A percentile compares a stretch with the other conserved stretches of the same genome.
phyloP scores from a whole-genome alignment of 2,329 filamentous ascomycete species.

The Fusarium agapanthi region DNA sequence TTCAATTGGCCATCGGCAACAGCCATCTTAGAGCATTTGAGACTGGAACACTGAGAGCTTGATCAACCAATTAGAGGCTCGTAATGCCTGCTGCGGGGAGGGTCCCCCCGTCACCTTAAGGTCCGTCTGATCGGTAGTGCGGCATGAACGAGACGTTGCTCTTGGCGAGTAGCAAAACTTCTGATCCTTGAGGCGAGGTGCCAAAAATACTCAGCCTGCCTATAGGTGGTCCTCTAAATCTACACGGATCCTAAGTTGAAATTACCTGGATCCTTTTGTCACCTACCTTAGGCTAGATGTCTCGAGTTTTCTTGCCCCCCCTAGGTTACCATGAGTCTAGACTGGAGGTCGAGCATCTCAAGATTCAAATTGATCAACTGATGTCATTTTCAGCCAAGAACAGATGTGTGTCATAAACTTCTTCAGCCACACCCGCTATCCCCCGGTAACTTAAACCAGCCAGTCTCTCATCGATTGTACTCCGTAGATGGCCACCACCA shows the following conservation, averaged over 20 bases:
- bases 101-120: not conserved
- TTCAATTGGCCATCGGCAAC: slow-evolving; percentile 6
- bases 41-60: not conserved
- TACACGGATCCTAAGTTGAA: not conserved
- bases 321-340: not conserved
- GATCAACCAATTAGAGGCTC: slow-evolving; percentile 9
- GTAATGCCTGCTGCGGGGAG: not conserved
- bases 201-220: not conserved
- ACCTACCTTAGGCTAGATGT: not conserved
- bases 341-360: not conserved
- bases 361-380: not conserved
- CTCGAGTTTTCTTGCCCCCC: not conserved
- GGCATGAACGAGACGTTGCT: slow-evolving; percentile 8
- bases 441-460: not conserved
- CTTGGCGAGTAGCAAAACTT: not conserved
- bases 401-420: not conserved
- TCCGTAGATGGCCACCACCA: not conserved
- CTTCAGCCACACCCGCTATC: not conserved
- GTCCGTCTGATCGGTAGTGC: slow-evolving; percentile 11
- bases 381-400: slow-evolving; percentile 7
- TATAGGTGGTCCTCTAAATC: not conserved
- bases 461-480: not conserved
- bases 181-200: not conserved
- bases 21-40: not conserved
- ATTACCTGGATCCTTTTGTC: not conserved